Base-by-base conservation (phyloP, 2,329 filamentous ascomycete genomes). In the Cadophora luteo-olivacea region DNA sequence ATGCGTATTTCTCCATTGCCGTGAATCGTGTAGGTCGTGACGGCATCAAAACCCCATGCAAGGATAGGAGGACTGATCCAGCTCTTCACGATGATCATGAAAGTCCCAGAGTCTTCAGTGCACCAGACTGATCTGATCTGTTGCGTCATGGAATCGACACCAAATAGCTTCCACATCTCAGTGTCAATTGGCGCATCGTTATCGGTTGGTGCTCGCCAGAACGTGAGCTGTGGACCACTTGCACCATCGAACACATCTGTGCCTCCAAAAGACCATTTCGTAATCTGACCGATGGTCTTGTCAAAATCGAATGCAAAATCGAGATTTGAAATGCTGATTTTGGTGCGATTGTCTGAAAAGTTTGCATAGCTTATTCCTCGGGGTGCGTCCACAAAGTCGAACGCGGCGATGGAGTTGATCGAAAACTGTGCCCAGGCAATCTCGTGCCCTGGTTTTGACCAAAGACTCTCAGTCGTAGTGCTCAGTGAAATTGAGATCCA, bases 181-280 rank as follows among this genome's bases (percentile, higher is more conserved):
- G 85, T 81, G 12, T 86, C 85, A 19, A 78, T 75, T 0, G 85
- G 82, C 0, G 81, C 79, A 73, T 92, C 89, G 73, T 92, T 92
- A 77, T 92, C 87, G 0, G 89, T 91, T 16, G 85, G 84, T 0
- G 89, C 86, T 4, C 89, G 86, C 84, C 88, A 91, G 78, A 91
- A 87, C 6, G 82, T 80, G 1, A 86, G 82, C 77, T 73, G 19
- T 84, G 76, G 25, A 81, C 82, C 3, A 78, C 77, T 8, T 77
- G 72, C 3, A 78, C 79, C 45, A 70, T 75, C 0, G 7, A 72
- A 76, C n/a, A 72, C 58, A 14, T 70, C 45, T 29, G 52, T 62
- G 49, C 68, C 68, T 57, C 45, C n/a, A 51, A 65, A 32, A 19
- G 61, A 49, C 68, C 65, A 70, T 14, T 64, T 54, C 45, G 65